Conservation (phyloP, 352 stramenopile species). For the Globisporangium radiosum region DNA sequence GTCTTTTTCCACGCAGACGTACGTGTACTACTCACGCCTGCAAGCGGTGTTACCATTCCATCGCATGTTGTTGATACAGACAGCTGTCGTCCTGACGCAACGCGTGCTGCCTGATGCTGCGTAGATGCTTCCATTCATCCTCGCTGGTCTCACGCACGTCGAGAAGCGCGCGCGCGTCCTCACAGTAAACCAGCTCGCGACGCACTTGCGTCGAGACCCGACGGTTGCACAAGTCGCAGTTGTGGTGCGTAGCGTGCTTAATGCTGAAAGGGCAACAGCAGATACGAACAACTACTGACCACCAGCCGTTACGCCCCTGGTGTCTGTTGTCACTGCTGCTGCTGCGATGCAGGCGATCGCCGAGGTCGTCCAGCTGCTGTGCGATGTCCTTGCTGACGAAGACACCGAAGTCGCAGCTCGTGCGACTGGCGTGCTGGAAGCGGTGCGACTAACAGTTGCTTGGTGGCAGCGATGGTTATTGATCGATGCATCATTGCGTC, state of each 20-base stretch:
- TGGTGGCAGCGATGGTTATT: neutral
- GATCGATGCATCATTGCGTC: neutral
- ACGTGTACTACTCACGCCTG: neutral
- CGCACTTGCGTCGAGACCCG: slow-evolving; percentile 49
- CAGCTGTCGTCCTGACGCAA: neutral
- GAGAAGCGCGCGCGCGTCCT: slow-evolving; percentile 54
- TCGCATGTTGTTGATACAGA: neutral
- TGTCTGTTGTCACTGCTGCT: too few species aligned
- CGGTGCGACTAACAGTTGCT: slow-evolving; percentile 20
- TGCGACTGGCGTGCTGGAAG: slow-evolving; percentile 49
- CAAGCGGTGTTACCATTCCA: too few species aligned
- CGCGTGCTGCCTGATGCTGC: neutral
- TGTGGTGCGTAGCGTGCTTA: slow-evolving; percentile 28
- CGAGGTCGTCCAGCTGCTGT: slow-evolving; percentile 49
- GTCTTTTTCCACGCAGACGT: slow-evolving; percentile 73
- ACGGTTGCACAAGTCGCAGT: slow-evolving; percentile 36
- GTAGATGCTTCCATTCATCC: slow-evolving; percentile 68
- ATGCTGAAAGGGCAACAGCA: too few species aligned
- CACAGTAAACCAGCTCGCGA: slow-evolving; percentile 66
- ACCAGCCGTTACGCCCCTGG: too few species aligned
- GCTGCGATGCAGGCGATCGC: slow-evolving; percentile 30
- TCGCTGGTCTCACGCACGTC: slow-evolving; percentile 56
- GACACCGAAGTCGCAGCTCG: slow-evolving; percentile 66
- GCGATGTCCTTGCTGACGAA: slow-evolving; percentile 51
- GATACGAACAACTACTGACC: too few species aligned